Conservation (phyloP, 345 rosid species). For the Dipteronia sinensis region DNA sequence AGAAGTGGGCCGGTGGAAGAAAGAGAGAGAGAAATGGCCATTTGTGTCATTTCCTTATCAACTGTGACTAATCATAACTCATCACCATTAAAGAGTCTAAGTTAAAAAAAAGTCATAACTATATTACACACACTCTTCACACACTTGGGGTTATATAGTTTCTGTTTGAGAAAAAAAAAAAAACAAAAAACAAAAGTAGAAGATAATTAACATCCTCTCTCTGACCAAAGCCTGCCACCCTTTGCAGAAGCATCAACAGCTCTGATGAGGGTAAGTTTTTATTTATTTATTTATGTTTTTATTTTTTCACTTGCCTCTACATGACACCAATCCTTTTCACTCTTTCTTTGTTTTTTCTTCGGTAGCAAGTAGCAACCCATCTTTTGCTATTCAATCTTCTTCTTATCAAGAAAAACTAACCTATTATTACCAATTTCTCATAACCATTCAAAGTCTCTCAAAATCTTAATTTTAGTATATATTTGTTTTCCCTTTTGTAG, state of each 20-base stretch:
- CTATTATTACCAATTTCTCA: not conserved
- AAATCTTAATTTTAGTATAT: not conserved
- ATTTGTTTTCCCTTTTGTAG: not conserved
- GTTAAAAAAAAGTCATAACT: not conserved
- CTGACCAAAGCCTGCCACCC: constrained; percentile 36
- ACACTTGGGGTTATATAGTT: not conserved
- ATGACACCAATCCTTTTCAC: not conserved
- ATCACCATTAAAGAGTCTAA: constrained; percentile 3
- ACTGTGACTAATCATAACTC: constrained; percentile 42
- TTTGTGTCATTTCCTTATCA: constrained; percentile 29
- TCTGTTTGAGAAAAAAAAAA: constrained; percentile 8
- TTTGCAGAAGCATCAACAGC: constrained; percentile 38
- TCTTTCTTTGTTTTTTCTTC: not conserved
- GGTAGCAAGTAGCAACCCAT: not conserved
- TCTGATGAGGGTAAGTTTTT: constrained; percentile 12
- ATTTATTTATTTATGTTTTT: not conserved
- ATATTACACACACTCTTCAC: not conserved
- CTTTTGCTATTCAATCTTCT: not conserved
- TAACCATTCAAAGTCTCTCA: not conserved
- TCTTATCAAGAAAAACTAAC: not conserved
- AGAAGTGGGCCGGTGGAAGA: constrained; percentile 10
- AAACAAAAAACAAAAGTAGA: not conserved
- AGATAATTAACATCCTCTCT: constrained; percentile 19
- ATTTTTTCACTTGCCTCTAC: not conserved
- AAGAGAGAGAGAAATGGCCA: constrained; percentile 24